These are phyloP conservation scores for Barbarea vulgaris DNA, from an alignment of 345 rosid genomes.

Conservation along the genomic window DNA sequence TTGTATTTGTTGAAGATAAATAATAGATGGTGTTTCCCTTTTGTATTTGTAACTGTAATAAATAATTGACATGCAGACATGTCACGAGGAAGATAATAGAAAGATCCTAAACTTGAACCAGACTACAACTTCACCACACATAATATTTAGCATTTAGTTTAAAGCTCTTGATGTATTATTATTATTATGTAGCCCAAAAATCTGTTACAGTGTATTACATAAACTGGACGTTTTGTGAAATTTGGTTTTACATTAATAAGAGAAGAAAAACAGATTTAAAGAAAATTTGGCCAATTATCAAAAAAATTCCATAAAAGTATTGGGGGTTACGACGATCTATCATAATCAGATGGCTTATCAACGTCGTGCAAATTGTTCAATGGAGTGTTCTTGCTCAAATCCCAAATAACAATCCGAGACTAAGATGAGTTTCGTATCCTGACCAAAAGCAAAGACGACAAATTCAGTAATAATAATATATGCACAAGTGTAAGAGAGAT, in stretches of 20 bases:
- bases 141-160: not conserved
- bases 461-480: not conserved
- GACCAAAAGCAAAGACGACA: constrained; percentile 24
- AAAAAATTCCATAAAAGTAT: not conserved
- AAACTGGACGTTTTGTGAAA: not conserved
- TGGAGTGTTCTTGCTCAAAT: constrained; percentile 74
- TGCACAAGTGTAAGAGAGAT: not conserved
- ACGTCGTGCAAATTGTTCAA: constrained; percentile 50
- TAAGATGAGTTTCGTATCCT: constrained; percentile 73
- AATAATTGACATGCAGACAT: not conserved
- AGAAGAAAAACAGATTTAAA: not conserved
- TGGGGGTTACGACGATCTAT: not conserved
- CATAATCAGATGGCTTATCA: constrained; percentile 32
- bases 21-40: not conserved
- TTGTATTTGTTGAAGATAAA: constrained; percentile 1
- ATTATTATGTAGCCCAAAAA: not conserved
- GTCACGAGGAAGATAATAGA: not conserved
- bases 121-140: not conserved
- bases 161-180: not conserved
- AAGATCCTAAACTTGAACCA: not conserved
- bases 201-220: not conserved
- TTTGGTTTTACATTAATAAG: not conserved
- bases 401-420: constrained; percentile 96
- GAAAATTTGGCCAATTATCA: not conserved
- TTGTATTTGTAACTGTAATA: not conserved